Conservation (phyloP, 805 yeast species). For the Saturnispora serradocipensis region DNA sequence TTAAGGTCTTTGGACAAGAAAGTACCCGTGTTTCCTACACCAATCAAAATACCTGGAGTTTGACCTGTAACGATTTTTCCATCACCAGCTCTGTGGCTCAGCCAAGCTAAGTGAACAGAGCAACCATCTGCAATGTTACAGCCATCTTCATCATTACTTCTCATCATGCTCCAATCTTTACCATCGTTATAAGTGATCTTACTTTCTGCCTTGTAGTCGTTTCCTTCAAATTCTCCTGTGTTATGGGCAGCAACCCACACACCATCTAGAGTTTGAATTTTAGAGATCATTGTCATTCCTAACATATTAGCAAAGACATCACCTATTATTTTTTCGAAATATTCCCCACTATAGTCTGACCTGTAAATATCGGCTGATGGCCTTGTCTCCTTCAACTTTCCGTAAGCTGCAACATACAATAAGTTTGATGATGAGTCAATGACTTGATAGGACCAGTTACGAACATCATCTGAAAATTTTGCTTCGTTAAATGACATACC, state of each 20-base stretch:
- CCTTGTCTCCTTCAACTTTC: slow-evolving; percentile 12
- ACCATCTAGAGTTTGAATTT: slow-evolving; percentile 50
- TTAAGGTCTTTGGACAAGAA: slow-evolving; percentile 26
- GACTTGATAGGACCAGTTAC: slow-evolving; percentile 30
- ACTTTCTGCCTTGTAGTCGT: slow-evolving; percentile 18
- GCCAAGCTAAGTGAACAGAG: slow-evolving; percentile 34
- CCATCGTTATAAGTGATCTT: slow-evolving; percentile 47
- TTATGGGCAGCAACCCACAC: slow-evolving; percentile 40
- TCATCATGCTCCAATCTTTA: slow-evolving; percentile 40
- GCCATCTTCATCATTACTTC: slow-evolving; percentile 34
- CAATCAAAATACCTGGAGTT: slow-evolving; percentile 47
- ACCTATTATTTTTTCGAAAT: slow-evolving; percentile 37
- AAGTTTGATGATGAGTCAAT: slow-evolving; percentile 34
- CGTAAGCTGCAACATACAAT: slow-evolving; percentile 33
- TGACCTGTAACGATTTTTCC: slow-evolving; percentile 40
- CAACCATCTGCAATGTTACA: slow-evolving; percentile 41
- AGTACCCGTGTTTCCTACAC: slow-evolving; percentile 78
- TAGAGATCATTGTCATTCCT: slow-evolving; percentile 34
- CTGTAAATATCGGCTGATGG: slow-evolving; percentile 32
- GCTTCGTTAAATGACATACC: slow-evolving; percentile 33
- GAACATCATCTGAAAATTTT: slow-evolving; percentile 30
- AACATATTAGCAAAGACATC: slow-evolving; percentile 29
- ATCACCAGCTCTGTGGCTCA: slow-evolving; percentile 30
- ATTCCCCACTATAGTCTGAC: slow-evolving; percentile 53
- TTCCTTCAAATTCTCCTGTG: slow-evolving; percentile 16